phyloP scores from a whole-genome alignment of 2,329 filamentous ascomycete species.

The Epichloe aotearoae region DNA sequence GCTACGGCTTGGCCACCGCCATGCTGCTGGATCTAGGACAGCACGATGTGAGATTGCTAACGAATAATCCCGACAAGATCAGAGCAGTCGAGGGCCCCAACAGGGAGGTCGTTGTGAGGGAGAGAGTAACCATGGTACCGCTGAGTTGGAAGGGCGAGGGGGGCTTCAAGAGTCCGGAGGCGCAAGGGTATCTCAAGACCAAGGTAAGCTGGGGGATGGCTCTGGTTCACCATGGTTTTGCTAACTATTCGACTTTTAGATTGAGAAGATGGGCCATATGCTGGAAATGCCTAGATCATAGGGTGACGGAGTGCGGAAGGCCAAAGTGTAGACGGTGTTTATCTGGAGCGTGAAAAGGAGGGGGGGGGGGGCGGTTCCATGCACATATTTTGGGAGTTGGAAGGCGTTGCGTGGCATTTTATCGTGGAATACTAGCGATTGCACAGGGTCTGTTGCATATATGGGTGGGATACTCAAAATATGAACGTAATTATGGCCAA shows the following conservation, averaged over 20 bases:
- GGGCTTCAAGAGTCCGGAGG: constrained; percentile 75
- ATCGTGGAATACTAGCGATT: background rate
- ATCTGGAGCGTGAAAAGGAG: background rate
- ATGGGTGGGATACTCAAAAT: too few species aligned
- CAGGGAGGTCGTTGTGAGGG: constrained; percentile 75
- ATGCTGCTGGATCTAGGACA: constrained; percentile 83
- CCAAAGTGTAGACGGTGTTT: background rate
- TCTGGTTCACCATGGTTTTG: background rate
- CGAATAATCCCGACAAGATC: constrained; percentile 97
- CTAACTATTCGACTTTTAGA: constrained; percentile 33
- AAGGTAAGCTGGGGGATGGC: constrained; percentile 49
- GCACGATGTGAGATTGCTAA: constrained; percentile 65
- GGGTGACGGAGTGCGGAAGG: background rate
- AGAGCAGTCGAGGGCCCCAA: constrained; percentile 85
- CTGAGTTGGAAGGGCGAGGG: constrained; percentile 82
- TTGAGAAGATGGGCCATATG: constrained; percentile 82
- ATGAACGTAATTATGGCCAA: too few species aligned
- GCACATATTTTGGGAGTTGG: constrained; percentile 2
- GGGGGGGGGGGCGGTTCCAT: background rate
- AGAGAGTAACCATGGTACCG: constrained; percentile 91
- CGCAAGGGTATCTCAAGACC: constrained; percentile 86
- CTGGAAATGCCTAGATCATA: constrained; percentile 36
- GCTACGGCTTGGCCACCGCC: constrained; percentile 90
- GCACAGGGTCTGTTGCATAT: background rate
- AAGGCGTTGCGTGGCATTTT: background rate